phyloP scores from a whole-genome alignment of 75 land plant species.

The Pinus albicaulis region DNA sequence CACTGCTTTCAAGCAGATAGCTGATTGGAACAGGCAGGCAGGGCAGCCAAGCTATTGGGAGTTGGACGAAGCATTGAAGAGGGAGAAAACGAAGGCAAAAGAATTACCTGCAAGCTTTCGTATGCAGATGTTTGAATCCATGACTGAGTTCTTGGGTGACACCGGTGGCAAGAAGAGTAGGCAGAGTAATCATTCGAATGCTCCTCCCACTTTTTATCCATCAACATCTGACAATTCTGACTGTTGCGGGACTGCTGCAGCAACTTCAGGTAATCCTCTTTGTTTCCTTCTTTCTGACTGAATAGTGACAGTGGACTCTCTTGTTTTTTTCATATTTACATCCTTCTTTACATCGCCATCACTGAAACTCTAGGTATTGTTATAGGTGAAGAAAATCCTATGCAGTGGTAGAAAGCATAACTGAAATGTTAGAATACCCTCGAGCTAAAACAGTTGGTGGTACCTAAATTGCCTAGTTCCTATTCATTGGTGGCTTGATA shows the following conservation, averaged over 20 bases:
- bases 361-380: too few relatives aligned
- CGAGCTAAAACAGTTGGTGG: not conserved
- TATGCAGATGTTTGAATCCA: slow-evolving; percentile 32
- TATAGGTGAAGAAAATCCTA: not conserved
- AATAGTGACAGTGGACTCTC: too few relatives aligned
- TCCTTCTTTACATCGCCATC: not conserved
- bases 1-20: slow-evolving; percentile 36
- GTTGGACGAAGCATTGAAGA: slow-evolving; percentile 28
- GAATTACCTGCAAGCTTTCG: slow-evolving; percentile 38
- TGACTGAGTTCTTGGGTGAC: slow-evolving; percentile 39
- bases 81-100: slow-evolving; percentile 38
- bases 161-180: slow-evolving; percentile 5
- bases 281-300: not conserved
- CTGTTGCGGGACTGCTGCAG: slow-evolving; percentile 7
- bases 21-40: slow-evolving; percentile 35
- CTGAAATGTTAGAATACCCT: not conserved
- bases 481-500: not conserved
- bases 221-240: slow-evolving; percentile 7
- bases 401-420: not conserved
- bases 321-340: not conserved
- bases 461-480: not conserved
- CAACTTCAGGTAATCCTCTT: slow-evolving; percentile 3
- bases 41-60: slow-evolving; percentile 30
- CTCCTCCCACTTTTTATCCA: not conserved
- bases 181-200: slow-evolving; percentile 5